Percentiles rank a stretch among this genome's conserved stretches.
Conservation (phyloP, 2,329 filamentous ascomycete genomes). For the Calonectria hongkongensis region DNA sequence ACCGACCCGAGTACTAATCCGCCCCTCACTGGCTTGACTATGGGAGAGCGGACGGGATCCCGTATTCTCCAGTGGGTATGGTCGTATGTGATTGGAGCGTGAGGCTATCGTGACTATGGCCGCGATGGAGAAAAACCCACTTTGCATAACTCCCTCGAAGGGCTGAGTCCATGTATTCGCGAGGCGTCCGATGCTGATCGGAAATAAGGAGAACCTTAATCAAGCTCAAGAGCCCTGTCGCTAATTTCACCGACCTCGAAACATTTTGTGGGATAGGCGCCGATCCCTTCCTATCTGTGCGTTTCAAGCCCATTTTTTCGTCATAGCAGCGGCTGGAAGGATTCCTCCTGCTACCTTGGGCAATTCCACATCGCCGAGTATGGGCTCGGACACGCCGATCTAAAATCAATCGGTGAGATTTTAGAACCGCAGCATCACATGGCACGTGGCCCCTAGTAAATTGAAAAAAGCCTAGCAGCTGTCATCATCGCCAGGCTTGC, state of each 20-base stretch:
- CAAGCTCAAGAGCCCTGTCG: not conserved
- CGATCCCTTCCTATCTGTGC: not conserved
- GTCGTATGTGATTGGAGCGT: not conserved
- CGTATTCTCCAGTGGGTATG: not conserved
- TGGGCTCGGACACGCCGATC: not conserved
- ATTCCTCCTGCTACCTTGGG: not conserved
- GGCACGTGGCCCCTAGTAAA: not conserved
- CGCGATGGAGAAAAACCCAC: not conserved
- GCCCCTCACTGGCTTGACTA: no score
- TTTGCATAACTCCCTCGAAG: not conserved
- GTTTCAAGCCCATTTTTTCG: not conserved
- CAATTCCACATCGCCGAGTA: not conserved
- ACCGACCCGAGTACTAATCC: no score
- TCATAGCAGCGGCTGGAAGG: not conserved
- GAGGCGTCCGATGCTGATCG: not conserved
- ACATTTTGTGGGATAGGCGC: not conserved
- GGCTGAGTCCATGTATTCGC: not conserved
- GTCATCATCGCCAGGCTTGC: not conserved
- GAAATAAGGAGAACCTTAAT: not conserved
- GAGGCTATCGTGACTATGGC: not conserved
- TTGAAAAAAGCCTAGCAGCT: not conserved
- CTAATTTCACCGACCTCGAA: not conserved
- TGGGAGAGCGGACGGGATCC: not conserved
- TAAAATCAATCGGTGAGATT: not conserved
- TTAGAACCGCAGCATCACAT: not conserved